Base-by-base conservation (phyloP, 1,139 yeast species). In the Zygosaccharomyces pseudobailii region DNA sequence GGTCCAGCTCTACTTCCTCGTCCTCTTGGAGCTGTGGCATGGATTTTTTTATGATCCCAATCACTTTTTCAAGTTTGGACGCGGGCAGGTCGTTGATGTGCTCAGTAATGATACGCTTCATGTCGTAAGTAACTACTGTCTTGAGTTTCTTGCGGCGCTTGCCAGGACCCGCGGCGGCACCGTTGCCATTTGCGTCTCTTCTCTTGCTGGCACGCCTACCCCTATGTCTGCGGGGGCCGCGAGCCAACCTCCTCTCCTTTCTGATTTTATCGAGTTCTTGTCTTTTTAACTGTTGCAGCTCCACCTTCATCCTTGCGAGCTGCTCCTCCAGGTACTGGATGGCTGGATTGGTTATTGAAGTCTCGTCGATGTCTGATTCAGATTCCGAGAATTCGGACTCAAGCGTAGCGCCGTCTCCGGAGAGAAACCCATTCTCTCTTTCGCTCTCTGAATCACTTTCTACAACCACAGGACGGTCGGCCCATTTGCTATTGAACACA, bases 91-190 rank as follows among this genome's bases (percentile, higher is more conserved):
- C 82, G 44, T 85, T 83, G 63, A 92, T 92, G 60, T 83, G 81
- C 62, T 89, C 97, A 48, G 92, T 82, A 47, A 92, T 84, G 66
- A 88, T 95, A 65, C 88, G 87, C 76, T 94, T 92, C 97, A 92
- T 92, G 63, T 90, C 97, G 65, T 87, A 92, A 0, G 97, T 87
- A 42, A 85, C 85, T 43, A 79, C 81, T 4, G 74, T 58, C 48
- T 64, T 67, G 41, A 60, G 53, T 53, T 59, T 57, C 61, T 65
- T 63, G 50, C 52, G 27, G 54, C 47, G 52, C 55, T 59, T 52
- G 46, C 52, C 53, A 53, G 30, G 10, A 7, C 40, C 40, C 8
- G 33, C 30, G 30, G 47, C 17, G 31, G 32, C 6, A 34, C 45
- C 30, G 42, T 42, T 24, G 31, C 37, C 21, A 21, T 30, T 30